These are phyloP conservation scores for Tolypocladium nubicola DNA, from an alignment of 2,329 filamentous ascomycete genomes.

Conservation along the genomic window DNA sequence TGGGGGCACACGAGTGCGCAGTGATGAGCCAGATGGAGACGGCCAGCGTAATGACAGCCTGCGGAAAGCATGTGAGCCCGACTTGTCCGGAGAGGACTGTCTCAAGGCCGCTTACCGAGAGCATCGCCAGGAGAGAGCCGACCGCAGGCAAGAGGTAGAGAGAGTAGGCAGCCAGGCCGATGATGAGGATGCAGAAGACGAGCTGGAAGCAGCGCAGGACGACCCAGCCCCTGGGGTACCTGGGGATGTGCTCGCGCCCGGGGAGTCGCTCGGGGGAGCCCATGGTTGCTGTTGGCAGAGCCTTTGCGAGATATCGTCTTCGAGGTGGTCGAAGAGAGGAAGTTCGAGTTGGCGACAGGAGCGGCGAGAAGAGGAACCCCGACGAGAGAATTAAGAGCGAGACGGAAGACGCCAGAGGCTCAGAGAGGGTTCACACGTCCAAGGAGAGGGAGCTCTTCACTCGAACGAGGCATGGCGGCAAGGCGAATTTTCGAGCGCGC, in stretches of 20 bases:
- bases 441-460: background rate
- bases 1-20: constrained; percentile 27
- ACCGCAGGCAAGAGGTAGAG: constrained; percentile 20
- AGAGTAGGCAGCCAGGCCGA: constrained; percentile 37
- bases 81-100: too few species aligned
- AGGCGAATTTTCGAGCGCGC: background rate
- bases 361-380: background rate
- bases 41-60: constrained; percentile 33
- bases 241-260: constrained; percentile 35
- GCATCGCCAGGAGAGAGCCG: constrained; percentile 23
- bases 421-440: background rate
- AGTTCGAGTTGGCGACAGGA: background rate
- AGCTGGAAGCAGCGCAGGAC: constrained; percentile 34
- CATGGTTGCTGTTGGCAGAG: background rate
- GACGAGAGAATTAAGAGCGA: background rate
- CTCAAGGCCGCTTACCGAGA: constrained; percentile 20
- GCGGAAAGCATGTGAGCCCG: constrained; percentile 10
- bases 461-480: background rate
- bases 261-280: constrained; percentile 3
- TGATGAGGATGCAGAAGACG: constrained; percentile 30
- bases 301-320: background rate
- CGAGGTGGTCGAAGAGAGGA: background rate
- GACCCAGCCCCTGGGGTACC: constrained; percentile 32
- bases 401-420: background rate
- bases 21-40: constrained; percentile 35